Conservation (phyloP, 164 flowering plant genomes). For the Vitis labrusca region DNA sequence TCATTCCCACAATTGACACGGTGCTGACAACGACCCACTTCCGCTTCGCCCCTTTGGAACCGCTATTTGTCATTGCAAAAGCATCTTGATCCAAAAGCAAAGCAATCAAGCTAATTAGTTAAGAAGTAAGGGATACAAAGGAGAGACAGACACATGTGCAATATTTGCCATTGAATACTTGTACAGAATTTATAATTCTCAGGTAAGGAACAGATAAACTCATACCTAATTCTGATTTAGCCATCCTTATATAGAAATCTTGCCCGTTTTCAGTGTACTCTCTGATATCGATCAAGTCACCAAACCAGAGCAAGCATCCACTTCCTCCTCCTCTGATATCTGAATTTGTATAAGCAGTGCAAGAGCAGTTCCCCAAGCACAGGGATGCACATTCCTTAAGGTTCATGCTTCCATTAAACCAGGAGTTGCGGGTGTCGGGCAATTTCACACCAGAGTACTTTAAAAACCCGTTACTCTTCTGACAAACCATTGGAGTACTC, state of each 20-base stretch:
- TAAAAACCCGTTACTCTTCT: constrained; percentile 12
- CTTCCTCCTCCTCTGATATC: constrained; percentile 11
- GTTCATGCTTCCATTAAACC: constrained; percentile 19
- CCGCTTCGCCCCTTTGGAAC: background rate
- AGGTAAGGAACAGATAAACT: background rate
- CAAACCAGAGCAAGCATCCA: constrained; percentile 26
- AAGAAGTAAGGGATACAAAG: no score
- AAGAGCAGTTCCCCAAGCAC: constrained; percentile 33
- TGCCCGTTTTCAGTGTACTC: constrained; percentile 6
- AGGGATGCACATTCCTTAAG: constrained; percentile 20
- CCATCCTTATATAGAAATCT: constrained; percentile 15
- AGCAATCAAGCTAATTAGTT: no score
- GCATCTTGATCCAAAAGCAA: no score
- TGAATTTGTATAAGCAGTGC: constrained; percentile 29
- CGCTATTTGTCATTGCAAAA: no score
- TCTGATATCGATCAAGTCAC: constrained; percentile 14
- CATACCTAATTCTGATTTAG: constrained; percentile 14
- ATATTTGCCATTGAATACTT: no score
- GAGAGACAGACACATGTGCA: no score
- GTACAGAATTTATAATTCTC: background rate
- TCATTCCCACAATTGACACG: background rate
- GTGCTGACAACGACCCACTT: background rate
- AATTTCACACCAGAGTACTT: constrained; percentile 11
- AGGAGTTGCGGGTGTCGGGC: constrained; percentile 20
- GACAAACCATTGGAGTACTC: constrained; percentile 7